Base-by-base conservation (phyloP, 805 yeast genomes). In the Saccharomyces jurei region DNA sequence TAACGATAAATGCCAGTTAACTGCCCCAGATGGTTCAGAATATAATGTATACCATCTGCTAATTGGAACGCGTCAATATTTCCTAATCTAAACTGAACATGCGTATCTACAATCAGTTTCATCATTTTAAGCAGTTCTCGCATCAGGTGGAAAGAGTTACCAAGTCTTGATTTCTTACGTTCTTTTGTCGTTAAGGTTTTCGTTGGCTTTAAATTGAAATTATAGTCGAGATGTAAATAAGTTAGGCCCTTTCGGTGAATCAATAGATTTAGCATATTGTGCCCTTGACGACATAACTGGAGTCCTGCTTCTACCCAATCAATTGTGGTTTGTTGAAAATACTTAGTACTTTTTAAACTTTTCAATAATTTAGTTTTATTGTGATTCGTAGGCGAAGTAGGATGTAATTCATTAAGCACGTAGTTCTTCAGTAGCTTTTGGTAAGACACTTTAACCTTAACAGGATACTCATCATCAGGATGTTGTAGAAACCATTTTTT, bases 231-330 rank as follows among this genome's bases (percentile, higher is more conserved):
- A 74, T 94, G 99, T 56, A 94, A 74, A 66, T 90, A 94, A 0
- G 97, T 90, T 41, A 94, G 73, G 0, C 98, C 98, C 61, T 87
- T 85, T 63, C 90, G 81, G 68, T 94, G 98, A 51, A 94, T 89
- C 59, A 94, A 74, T 36, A 94, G 72, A 68, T 90, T 91, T 49
- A 94, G 77, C 96, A 92, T 91, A 62, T 89, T 92, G 70, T 85
- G 88, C 2, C 99, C 99, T 70, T 94, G 99, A 41, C 82, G 80
- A 64, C 96, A 87, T 2, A 94, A 82, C 71, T 94, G 98, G 54
- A 94, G 74, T 29, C 97, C 99, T 1, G 98, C 99, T 69, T 94
- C 99, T 2, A 92, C 94, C 99, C 99, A 94, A 70, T 94, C 99
- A 50, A 94, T 84, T 0, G 91, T 79, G 0, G 99, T 92, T 62